Evolutionary conservation across 2,329 filamentous ascomycete genomes (phyloP).

Genomic region (Phaeosphaeria sp.): DNA sequence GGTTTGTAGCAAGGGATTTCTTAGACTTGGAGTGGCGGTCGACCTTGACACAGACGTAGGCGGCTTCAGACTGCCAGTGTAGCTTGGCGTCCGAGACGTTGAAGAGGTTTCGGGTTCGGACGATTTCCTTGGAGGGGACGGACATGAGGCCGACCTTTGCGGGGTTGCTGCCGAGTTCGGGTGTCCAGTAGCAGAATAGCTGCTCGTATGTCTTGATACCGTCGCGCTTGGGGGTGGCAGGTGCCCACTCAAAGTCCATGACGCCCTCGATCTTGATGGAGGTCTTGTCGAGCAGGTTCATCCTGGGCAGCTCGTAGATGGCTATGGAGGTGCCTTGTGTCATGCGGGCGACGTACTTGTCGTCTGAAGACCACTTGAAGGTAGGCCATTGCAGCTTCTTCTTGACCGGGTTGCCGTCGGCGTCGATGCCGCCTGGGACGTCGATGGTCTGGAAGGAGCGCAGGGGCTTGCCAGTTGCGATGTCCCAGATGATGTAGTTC

Average conservation of each 20-base stretch:
- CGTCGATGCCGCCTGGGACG: constrained; percentile 67
- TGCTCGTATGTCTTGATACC: constrained; percentile 93
- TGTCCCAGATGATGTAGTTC: constrained; percentile 99
- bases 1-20: constrained; percentile 94
- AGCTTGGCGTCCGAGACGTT: constrained; percentile 97
- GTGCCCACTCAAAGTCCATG: constrained; percentile 98
- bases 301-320: constrained; percentile 85
- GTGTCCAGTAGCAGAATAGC: constrained; percentile 98
- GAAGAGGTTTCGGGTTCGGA: constrained; percentile 95
- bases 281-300: constrained; percentile 89
- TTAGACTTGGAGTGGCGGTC: constrained; percentile 99
- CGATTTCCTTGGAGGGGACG: constrained; percentile 90
- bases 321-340: constrained; percentile 88
- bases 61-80: constrained; percentile 95
- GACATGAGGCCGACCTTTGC: constrained; percentile 97
- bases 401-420: constrained; percentile 72
- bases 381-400: constrained; percentile 97
- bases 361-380: constrained; percentile 99
- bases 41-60: constrained; percentile 97
- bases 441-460: constrained; percentile 95
- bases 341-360: constrained; percentile 95
- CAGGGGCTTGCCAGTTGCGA: constrained; percentile 85
- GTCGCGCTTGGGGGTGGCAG: constrained; percentile 79
- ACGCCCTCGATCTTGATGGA: constrained; percentile 96
- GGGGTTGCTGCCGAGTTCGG: constrained; percentile 96